Conservation (phyloP, 2,329 filamentous ascomycete species). For the Sclerotinia spermophila region DNA sequence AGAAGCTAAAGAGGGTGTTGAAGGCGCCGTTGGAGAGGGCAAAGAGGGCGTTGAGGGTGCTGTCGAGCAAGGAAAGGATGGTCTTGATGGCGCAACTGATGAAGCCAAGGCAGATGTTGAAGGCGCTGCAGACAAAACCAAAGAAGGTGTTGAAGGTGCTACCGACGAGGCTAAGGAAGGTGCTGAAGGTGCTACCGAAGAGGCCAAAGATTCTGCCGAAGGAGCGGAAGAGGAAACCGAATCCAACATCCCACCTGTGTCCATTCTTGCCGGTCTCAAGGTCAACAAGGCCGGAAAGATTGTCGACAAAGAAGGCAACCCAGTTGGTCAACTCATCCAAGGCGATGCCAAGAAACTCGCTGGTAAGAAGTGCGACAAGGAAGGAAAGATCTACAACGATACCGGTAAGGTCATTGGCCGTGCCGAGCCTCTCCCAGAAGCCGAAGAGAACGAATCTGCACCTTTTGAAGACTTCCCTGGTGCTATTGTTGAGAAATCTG, state of each 20-base stretch:
- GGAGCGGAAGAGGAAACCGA: slow-evolving; percentile 50
- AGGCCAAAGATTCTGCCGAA: slow-evolving; percentile 34
- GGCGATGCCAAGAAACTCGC: slow-evolving; percentile 62
- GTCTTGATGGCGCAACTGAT: slow-evolving; percentile 25
- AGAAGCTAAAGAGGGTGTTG: slow-evolving; percentile 38
- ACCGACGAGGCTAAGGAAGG: slow-evolving; percentile 38
- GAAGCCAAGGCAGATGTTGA: slow-evolving; percentile 36
- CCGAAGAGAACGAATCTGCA: slow-evolving; percentile 45
- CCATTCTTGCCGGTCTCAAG: slow-evolving; percentile 48
- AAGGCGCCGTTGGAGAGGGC: slow-evolving; percentile 47
- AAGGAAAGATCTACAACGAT: slow-evolving; percentile 71
- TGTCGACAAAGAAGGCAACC: slow-evolving; percentile 43
- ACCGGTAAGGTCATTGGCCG: slow-evolving; percentile 64
- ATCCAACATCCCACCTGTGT: slow-evolving; percentile 37
- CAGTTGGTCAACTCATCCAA: slow-evolving; percentile 58
- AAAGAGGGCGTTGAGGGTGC: slow-evolving; percentile 33
- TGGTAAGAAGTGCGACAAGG: slow-evolving; percentile 61
- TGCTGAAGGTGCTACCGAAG: slow-evolving; percentile 29
- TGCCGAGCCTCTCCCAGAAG: slow-evolving; percentile 59
- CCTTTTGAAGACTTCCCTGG: slow-evolving; percentile 58
- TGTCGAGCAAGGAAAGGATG: background rate
- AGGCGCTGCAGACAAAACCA: slow-evolving; percentile 29
- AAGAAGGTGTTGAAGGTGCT: slow-evolving; percentile 35
- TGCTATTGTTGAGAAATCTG: slow-evolving; percentile 50
- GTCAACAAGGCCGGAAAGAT: slow-evolving; percentile 57